phyloP scores from a whole-genome alignment of 2,329 filamentous ascomycete genomes.

The Amauroascus verrucosus region DNA sequence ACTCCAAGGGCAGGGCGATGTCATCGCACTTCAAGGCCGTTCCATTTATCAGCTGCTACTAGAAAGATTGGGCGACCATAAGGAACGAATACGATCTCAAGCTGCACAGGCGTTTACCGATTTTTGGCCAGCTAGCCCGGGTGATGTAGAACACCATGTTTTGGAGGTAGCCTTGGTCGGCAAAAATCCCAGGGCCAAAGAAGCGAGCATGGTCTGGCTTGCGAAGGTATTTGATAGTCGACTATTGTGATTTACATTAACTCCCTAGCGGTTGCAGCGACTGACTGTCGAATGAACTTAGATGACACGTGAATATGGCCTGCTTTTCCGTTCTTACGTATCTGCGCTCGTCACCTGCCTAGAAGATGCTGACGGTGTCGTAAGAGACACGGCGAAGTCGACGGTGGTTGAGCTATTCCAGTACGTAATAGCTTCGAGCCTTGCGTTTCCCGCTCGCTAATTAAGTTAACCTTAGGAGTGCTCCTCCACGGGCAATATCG shows the following conservation, averaged over 20 bases:
- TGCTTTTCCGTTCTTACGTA: conserved; percentile 76
- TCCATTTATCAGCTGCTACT: conserved; percentile 64
- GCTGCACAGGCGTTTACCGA: conserved; percentile 68
- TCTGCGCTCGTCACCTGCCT: conserved; percentile 72
- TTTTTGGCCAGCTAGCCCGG: conserved; percentile 57
- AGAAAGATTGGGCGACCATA: conserved; percentile 77
- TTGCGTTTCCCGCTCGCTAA: background rate
- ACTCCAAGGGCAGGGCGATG: conserved; percentile 68
- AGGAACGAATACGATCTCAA: conserved; percentile 69
- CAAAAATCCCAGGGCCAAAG: conserved; percentile 75
- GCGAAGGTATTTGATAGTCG: conserved; percentile 48
- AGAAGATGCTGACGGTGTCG: conserved; percentile 80
- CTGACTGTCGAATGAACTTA: conserved; percentile 28
- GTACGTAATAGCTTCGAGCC: conserved; percentile 37
- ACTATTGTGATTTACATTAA: background rate
- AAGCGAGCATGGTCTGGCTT: conserved; percentile 75
- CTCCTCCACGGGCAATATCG: conserved; percentile 71
- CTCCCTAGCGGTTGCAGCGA: no score
- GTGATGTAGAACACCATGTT: conserved; percentile 70
- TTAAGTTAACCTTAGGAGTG: conserved; percentile 44
- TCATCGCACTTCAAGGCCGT: conserved; percentile 58
- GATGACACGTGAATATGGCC: conserved; percentile 70
- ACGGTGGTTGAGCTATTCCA: conserved; percentile 80
- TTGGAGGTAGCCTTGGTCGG: conserved; percentile 67
- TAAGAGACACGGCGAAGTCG: conserved; percentile 72